Evolutionary conservation across 1,139 yeast genomes (phyloP).

Genomic region (Arxiozyma slooffiae): DNA sequence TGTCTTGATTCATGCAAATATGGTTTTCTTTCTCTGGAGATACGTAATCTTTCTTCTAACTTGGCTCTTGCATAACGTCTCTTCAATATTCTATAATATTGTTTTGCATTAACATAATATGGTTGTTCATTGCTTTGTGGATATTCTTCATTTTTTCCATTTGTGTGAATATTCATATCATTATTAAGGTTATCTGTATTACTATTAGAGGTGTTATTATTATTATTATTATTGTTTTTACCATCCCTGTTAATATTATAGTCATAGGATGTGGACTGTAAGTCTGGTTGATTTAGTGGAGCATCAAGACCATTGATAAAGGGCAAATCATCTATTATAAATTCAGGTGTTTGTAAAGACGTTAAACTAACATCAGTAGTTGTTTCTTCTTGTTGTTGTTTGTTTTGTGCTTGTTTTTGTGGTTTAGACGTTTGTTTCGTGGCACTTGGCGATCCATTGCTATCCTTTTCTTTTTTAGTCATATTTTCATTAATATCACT

Average conservation of each 20-base stretch:
- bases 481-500: neutral
- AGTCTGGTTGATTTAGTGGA: neutral
- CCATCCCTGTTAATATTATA: neutral
- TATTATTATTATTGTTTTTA: neutral
- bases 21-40: conserved; percentile 86
- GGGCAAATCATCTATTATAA: neutral
- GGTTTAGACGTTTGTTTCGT: neutral
- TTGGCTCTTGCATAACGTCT: conserved; percentile 90
- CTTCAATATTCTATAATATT: conserved; percentile 86
- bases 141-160: neutral
- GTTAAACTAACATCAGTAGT: neutral
- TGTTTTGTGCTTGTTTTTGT: no score
- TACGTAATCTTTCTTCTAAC: conserved; percentile 77
- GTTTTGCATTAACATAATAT: conserved; percentile 94
- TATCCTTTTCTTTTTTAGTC: neutral
- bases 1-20: conserved; percentile 95
- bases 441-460: neutral
- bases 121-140: conserved; percentile 55
- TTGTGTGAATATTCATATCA: conserved; percentile 1
- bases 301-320: neutral
- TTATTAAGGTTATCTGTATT: neutral
- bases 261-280: neutral
- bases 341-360: neutral
- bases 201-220: neutral
- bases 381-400: neutral